Conservation (phyloP, 331 rosid species). For the Ulmus americana region DNA sequence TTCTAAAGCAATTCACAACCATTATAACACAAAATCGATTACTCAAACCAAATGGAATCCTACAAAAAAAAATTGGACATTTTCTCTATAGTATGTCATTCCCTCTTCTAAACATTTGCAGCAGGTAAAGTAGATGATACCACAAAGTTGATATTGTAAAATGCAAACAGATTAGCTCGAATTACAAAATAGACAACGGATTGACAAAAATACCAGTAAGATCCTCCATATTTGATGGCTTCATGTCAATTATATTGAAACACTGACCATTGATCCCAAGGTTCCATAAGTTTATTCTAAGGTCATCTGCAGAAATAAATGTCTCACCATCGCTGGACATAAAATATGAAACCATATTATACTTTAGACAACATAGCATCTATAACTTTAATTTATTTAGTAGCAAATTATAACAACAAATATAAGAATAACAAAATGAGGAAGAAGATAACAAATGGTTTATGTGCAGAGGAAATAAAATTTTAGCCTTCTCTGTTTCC, state of each 20-base stretch:
- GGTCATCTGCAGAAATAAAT: constrained; percentile 64
- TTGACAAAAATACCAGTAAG: constrained; percentile 46
- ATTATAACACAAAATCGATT: too few relatives aligned
- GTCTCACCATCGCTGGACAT: constrained; percentile 66
- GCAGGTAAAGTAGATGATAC: not conserved
- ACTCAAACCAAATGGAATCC: too few relatives aligned
- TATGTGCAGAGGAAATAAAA: constrained; percentile 7
- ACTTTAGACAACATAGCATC: constrained; percentile 8
- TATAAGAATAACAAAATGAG: not conserved
- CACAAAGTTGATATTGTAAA: not conserved
- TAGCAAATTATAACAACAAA: not conserved
- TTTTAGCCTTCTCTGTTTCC: not conserved
- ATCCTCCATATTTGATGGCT: constrained; percentile 62
- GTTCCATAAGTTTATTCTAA: constrained; percentile 76
- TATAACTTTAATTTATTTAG: not conserved
- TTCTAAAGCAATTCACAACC: too few relatives aligned
- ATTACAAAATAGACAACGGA: constrained; percentile 5
- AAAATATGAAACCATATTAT: constrained; percentile 23
- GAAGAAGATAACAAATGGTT: not conserved
- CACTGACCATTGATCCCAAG: constrained; percentile 54
- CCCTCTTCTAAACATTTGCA: not conserved
- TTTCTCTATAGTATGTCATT: too few relatives aligned
- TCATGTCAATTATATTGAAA: constrained; percentile 66
- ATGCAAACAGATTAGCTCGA: constrained; percentile 5
- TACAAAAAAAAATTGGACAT: too few relatives aligned